Conservation (phyloP, 257 asterid species). For the Nicotiana benthamiana region DNA sequence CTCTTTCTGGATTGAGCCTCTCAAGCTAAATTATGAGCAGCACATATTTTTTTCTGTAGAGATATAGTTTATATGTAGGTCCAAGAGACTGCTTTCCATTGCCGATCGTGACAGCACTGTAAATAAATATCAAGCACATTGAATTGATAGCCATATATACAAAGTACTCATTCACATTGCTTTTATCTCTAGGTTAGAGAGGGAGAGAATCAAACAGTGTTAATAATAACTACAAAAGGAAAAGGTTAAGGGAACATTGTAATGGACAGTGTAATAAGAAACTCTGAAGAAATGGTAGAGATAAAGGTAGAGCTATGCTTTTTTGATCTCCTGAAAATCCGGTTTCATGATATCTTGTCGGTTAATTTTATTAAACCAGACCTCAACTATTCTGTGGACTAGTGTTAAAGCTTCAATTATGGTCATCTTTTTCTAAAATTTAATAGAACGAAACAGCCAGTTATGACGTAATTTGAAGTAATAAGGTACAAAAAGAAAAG, state of each 20-base stretch:
- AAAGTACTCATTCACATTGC: not conserved
- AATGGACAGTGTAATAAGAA: not conserved
- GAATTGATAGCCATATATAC: not conserved
- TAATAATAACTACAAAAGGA: conserved; percentile 16
- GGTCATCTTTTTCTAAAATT: not conserved
- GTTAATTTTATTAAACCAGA: not conserved
- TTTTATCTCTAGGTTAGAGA: not conserved
- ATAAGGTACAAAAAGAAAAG: not conserved
- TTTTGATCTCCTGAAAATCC: conserved; percentile 31
- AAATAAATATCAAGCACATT: not conserved
- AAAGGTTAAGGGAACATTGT: conserved; percentile 12
- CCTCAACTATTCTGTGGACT: not conserved
- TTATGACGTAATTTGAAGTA: not conserved
- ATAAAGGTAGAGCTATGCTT: not conserved
- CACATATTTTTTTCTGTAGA: not conserved
- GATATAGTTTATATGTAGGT: not conserved
- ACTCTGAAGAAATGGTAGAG: not conserved
- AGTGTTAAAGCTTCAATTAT: not conserved
- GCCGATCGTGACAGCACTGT: too few relatives aligned
- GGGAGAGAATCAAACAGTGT: conserved; percentile 17
- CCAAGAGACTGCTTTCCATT: not conserved
- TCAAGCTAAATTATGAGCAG: not conserved
- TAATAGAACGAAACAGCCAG: not conserved
- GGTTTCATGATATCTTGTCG: conserved; percentile 29
- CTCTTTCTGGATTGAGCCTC: not conserved